Conservation (phyloP, 768 basidiomycete genomes). For the Xerocomellus intermedius region DNA sequence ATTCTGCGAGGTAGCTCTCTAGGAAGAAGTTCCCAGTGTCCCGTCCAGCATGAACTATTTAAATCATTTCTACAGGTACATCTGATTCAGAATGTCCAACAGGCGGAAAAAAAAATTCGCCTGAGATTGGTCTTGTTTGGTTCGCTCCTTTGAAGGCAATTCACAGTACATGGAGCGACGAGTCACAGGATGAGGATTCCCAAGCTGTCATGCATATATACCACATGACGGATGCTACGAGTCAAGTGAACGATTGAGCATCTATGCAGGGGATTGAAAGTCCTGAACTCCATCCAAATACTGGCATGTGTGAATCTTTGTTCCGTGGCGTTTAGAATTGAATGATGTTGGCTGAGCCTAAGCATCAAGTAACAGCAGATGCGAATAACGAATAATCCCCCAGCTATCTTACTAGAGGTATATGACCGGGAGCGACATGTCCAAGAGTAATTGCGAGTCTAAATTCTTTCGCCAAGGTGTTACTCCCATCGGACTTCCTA, state of each 20-base stretch:
- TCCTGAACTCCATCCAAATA: neutral
- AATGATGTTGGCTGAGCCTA: neutral
- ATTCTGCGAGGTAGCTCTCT: conserved; percentile 21
- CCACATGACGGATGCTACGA: too few species aligned
- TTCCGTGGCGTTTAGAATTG: neutral
- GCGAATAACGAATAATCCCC: neutral
- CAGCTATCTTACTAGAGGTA: too few species aligned
- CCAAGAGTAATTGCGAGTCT: too few species aligned
- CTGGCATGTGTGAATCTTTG: too few species aligned
- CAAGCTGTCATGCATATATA: too few species aligned
- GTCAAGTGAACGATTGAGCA: neutral
- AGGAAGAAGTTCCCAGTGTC: neutral
- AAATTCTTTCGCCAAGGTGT: too few species aligned
- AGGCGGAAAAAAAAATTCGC: conserved; percentile 20
- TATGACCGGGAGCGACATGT: too few species aligned
- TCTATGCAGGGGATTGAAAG: neutral
- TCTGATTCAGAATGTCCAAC: too few species aligned
- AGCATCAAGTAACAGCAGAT: neutral
- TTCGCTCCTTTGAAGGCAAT: neutral
- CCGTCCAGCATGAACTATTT: conserved; percentile 3
- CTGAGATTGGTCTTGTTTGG: conserved; percentile 22
- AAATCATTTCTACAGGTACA: neutral
- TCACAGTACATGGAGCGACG: too few species aligned
- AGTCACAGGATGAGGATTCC: too few species aligned
- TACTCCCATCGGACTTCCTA: neutral